These are phyloP conservation scores for Edaphochlamys debaryana DNA, from an alignment of 139 green algal species.

Conservation along the genomic window DNA sequence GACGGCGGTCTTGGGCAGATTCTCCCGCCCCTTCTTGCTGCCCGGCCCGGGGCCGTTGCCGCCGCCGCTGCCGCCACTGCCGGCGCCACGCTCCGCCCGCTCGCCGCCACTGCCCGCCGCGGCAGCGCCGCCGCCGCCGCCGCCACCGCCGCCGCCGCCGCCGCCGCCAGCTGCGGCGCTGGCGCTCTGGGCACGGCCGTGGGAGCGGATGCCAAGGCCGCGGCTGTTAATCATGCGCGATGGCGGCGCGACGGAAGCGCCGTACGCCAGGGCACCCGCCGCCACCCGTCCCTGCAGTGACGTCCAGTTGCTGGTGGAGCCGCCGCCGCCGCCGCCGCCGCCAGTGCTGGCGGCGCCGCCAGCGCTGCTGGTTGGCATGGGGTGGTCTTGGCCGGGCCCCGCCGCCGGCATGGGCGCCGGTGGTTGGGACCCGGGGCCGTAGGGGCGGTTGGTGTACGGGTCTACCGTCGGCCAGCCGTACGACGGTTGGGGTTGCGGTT, in stretches of 20 bases:
- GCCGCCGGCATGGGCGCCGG: neutral
- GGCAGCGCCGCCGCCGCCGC: neutral
- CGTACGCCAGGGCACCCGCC: slow-evolving; percentile 28
- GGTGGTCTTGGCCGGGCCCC: too few relatives aligned
- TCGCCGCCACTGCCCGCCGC: neutral
- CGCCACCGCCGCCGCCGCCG: neutral
- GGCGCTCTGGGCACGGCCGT: too few relatives aligned
- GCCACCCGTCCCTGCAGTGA: slow-evolving; percentile 27
- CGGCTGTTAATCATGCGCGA: slow-evolving; percentile 39
- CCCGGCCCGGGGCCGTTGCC: neutral
- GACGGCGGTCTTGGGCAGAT: slow-evolving; percentile 34
- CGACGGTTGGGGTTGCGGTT: too few relatives aligned
- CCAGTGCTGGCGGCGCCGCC: neutral
- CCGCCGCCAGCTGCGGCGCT: neutral
- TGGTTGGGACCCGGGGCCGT: neutral
- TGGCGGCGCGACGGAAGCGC: slow-evolving; percentile 28
- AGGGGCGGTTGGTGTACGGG: too few relatives aligned
- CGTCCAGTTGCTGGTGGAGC: slow-evolving; percentile 22
- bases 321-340: neutral
- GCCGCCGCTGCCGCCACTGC: neutral
- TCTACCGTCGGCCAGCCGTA: neutral
- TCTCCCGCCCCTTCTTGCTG: slow-evolving; percentile 48
- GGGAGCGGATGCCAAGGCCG: too few relatives aligned
- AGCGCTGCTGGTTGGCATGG: neutral
- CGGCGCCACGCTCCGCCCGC: neutral